Percentiles rank a stretch among this genome's conserved stretches.
phyloP scores from a whole-genome alignment of 2,329 filamentous ascomycete genomes.

The Paecilomyces variotii region DNA sequence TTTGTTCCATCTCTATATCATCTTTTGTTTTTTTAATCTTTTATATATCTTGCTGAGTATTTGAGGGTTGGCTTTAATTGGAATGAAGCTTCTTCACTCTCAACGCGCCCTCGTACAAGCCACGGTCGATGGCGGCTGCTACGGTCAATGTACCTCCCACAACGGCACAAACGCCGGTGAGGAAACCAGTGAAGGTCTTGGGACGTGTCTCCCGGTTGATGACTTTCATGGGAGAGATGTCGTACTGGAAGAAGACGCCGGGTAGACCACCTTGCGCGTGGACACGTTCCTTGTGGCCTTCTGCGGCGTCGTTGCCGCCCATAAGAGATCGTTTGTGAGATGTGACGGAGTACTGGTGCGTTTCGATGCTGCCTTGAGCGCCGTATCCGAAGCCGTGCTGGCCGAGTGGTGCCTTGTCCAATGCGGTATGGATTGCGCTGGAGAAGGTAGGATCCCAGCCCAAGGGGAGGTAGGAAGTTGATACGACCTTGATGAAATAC shows the following conservation, averaged over 20 bases:
- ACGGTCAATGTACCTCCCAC: slow-evolving; percentile 93
- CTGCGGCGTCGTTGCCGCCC: slow-evolving; percentile 75
- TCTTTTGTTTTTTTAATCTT: not conserved
- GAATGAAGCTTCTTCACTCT: slow-evolving; percentile 80
- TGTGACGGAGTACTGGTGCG: slow-evolving; percentile 96
- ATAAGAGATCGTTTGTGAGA: slow-evolving; percentile 84
- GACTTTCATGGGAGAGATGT: slow-evolving; percentile 99
- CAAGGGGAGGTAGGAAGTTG: slow-evolving; percentile 86
- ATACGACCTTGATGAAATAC: slow-evolving; percentile 99
- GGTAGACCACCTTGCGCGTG: slow-evolving; percentile 90
- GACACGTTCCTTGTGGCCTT: slow-evolving; percentile 85
- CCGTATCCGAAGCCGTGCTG: slow-evolving; percentile 58
- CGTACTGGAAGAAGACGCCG: slow-evolving; percentile 97
- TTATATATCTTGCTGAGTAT: not conserved
- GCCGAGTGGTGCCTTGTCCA: slow-evolving; percentile 57
- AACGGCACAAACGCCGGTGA: slow-evolving; percentile 89
- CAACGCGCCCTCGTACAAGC: slow-evolving; percentile 78
- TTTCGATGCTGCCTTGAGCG: slow-evolving; percentile 77
- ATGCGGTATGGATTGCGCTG: slow-evolving; percentile 25
- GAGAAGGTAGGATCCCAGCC: slow-evolving; percentile 65
- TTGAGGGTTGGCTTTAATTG: slow-evolving; percentile 29
- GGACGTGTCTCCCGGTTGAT: slow-evolving; percentile 87
- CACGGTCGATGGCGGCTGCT: slow-evolving; percentile 84
- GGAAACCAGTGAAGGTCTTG: slow-evolving; percentile 85
- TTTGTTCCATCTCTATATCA: not conserved